These are phyloP conservation scores for Daldinia concentrica DNA, from an alignment of 495 filamentous ascomycete genomes.

Conservation along the genomic window DNA sequence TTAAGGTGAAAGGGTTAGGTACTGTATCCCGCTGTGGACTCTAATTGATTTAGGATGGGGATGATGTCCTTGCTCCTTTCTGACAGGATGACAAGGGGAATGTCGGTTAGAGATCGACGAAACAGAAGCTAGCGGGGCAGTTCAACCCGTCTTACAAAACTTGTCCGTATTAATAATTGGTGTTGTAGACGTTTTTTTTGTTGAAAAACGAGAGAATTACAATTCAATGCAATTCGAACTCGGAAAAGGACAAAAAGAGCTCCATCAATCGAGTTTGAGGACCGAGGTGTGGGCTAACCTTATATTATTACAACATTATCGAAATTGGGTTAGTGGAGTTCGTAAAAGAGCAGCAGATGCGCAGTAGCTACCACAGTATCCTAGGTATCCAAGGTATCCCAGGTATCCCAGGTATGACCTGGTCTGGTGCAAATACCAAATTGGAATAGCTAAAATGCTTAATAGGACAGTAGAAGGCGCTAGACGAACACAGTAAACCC, in stretches of 20 bases:
- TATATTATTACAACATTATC: slow-evolving; percentile 24
- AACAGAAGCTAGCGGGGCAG: slow-evolving; percentile 20
- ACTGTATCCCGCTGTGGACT: slow-evolving; percentile 29
- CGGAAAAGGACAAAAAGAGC: slow-evolving; percentile 15
- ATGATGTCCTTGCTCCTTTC: slow-evolving; percentile 35
- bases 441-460: slow-evolving; percentile 25
- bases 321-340: slow-evolving; percentile 25
- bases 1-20: slow-evolving; percentile 8
- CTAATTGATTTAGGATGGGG: slow-evolving; percentile 38
- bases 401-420: slow-evolving; percentile 10
- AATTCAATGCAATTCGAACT: slow-evolving; percentile 10
- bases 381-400: too few species aligned
- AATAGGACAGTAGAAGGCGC: slow-evolving; percentile 1
- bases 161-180: slow-evolving; percentile 23
- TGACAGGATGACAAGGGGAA: slow-evolving; percentile 34
- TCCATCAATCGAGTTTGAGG: slow-evolving; percentile 23
- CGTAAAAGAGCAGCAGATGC: slow-evolving; percentile 19
- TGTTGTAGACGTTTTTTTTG: slow-evolving; percentile 11
- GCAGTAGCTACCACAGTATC: neutral
- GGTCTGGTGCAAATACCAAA: slow-evolving; percentile 24
- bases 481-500: slow-evolving; percentile 8
- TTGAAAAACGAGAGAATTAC: slow-evolving; percentile 2
- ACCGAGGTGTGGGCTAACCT: slow-evolving; percentile 30
- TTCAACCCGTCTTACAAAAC: slow-evolving; percentile 20
- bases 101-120: slow-evolving; percentile 30